Percentiles rank a stretch among this genome's conserved stretches.
These are phyloP conservation scores for Colletotrichum echinochloae DNA, from an alignment of 2,329 filamentous ascomycete genomes.

Conservation along the genomic window DNA sequence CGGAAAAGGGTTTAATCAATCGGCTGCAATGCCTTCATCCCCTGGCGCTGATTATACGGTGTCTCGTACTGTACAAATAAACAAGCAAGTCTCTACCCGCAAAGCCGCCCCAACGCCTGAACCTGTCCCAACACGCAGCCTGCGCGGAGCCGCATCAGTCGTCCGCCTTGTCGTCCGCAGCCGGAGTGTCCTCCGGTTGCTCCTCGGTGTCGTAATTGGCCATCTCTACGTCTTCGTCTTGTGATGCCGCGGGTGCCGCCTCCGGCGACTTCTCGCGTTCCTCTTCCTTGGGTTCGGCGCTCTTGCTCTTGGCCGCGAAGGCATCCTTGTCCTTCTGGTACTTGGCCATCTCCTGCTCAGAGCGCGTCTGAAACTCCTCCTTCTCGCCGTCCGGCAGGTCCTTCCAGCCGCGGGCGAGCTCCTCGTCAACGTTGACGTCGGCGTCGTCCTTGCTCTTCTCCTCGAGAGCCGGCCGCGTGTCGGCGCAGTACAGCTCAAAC, in stretches of 20 bases:
- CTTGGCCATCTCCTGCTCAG: conserved; percentile 53
- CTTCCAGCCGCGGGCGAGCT: conserved; percentile 67
- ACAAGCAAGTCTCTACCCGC: conserved; percentile 27
- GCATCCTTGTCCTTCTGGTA: conserved; percentile 58
- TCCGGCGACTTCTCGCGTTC: conserved; percentile 42
- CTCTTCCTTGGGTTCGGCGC: conserved; percentile 43
- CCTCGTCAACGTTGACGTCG: conserved; percentile 61
- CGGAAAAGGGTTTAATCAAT: conserved; percentile 2
- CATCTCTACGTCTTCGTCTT: conserved; percentile 65
- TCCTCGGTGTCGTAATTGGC: conserved; percentile 59
- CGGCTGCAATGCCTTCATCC: conserved; percentile 4
- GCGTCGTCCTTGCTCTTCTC: conserved; percentile 57
- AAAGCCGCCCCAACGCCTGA: conserved; percentile 30
- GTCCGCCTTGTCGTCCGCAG: conserved; percentile 36
- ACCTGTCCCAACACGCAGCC: not conserved
- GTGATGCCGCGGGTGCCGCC: conserved; percentile 45
- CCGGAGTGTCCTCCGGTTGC: conserved; percentile 43
- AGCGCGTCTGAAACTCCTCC: conserved; percentile 61
- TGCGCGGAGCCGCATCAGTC: conserved; percentile 14
- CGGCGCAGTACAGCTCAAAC: conserved; percentile 67
- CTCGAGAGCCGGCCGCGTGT: conserved; percentile 59
- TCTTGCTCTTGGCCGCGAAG: conserved; percentile 43
- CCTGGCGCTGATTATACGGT: conserved; percentile 22
- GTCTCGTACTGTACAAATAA: conserved; percentile 34
- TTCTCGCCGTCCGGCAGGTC: conserved; percentile 62